Conservation (phyloP, 257 asterid genomes). For the Salvia splendens region DNA sequence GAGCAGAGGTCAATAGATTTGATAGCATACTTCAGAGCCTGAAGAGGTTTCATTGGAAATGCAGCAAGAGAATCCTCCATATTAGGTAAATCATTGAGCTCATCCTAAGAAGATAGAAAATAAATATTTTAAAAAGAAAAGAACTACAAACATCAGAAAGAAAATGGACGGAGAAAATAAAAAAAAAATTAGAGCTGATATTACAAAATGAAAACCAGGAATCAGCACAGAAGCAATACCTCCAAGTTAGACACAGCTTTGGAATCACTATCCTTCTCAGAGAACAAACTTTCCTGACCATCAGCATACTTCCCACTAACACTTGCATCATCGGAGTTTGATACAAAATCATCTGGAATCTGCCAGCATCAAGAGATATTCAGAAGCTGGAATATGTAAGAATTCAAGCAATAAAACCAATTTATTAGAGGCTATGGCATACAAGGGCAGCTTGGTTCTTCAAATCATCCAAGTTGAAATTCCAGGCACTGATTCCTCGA, state of each 20-base stretch:
- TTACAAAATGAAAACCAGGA: neutral
- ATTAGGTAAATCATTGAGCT: slow-evolving; percentile 49
- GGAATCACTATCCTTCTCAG: slow-evolving; percentile 43
- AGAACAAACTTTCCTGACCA: slow-evolving; percentile 40
- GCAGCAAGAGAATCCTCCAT: slow-evolving; percentile 78
- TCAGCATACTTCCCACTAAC: slow-evolving; percentile 42
- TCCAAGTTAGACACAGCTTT: slow-evolving; percentile 48
- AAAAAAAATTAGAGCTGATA: slow-evolving; percentile 9
- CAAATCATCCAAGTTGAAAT: slow-evolving; percentile 89
- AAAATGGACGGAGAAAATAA: slow-evolving; percentile 8
- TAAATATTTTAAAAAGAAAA: neutral
- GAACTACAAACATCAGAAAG: slow-evolving; percentile 26
- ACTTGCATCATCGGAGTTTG: slow-evolving; percentile 57
- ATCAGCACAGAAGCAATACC: slow-evolving; percentile 37
- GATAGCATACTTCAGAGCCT: slow-evolving; percentile 74
- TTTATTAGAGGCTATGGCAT: slow-evolving; percentile 37
- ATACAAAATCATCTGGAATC: slow-evolving; percentile 63
- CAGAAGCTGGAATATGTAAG: slow-evolving; percentile 2
- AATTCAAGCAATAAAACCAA: slow-evolving; percentile 30
- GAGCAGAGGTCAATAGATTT: slow-evolving; percentile 30
- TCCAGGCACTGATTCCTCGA: slow-evolving; percentile 97
- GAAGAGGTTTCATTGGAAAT: slow-evolving; percentile 85
- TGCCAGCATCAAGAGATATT: slow-evolving; percentile 39
- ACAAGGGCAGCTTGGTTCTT: slow-evolving; percentile 90
- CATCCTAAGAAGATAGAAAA: slow-evolving; percentile 47